Evolutionary conservation across 176 grass and related monocot genomes (phyloP).

Genomic region (Carex littledalei): DNA sequence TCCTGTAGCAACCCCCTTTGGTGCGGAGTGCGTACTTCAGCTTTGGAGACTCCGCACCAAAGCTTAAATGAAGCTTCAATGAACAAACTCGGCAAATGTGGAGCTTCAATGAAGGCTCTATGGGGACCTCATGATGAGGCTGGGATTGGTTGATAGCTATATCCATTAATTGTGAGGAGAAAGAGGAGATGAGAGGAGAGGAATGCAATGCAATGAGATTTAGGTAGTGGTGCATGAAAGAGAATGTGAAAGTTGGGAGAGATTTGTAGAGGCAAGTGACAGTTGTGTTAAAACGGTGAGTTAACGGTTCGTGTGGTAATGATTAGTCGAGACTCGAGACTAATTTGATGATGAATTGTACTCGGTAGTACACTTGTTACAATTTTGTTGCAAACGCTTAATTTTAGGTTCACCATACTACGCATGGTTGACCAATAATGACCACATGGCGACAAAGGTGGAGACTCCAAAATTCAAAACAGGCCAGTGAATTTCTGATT

Average conservation of each 20-base stretch:
- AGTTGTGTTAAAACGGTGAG: background rate
- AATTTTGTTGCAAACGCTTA: background rate
- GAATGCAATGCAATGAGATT: background rate
- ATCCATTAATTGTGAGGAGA: background rate
- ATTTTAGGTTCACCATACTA: background rate
- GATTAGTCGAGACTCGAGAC: background rate
- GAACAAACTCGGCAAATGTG: constrained; percentile 75
- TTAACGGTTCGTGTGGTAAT: constrained; percentile 12
- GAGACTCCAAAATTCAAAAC: too few species aligned
- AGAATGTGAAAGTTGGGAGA: background rate
- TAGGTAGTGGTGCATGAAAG: background rate
- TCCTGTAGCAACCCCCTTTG: constrained; percentile 21
- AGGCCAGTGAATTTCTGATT: too few species aligned
- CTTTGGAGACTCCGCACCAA: background rate
- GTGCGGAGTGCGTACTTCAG: constrained; percentile 64
- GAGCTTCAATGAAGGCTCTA: background rate
- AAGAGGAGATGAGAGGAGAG: background rate
- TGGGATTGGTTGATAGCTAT: background rate
- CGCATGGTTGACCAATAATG: background rate
- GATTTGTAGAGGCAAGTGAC: constrained; percentile 8
- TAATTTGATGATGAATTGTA: constrained; percentile 9
- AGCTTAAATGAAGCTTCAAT: too few species aligned
- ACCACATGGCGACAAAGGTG: background rate
- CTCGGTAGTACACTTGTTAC: constrained; percentile 11
- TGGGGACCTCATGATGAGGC: too few species aligned